phyloP scores from a whole-genome alignment of 1,284 basidiomycete genomes.

The Trametes polyzona region DNA sequence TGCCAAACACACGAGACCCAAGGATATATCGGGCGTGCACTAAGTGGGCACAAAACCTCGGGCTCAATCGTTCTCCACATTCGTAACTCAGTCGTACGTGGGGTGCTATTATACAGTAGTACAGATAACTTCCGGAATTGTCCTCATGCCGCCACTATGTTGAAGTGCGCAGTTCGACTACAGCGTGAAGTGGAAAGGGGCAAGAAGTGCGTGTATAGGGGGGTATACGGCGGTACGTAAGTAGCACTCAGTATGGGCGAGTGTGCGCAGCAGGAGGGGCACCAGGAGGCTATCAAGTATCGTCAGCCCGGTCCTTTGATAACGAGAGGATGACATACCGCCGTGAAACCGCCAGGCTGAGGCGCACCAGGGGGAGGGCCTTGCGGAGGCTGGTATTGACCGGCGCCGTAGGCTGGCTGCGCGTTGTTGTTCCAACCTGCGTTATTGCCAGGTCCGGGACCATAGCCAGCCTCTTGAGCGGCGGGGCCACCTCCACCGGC shows the following conservation, averaged over 20 bases:
- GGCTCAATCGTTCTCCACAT: too few species aligned
- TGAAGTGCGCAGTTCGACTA: too few species aligned
- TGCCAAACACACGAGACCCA: too few species aligned
- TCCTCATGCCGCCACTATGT: too few species aligned
- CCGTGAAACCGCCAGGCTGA: slow-evolving; percentile 15
- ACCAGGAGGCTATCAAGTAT: neutral
- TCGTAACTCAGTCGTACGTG: too few species aligned
- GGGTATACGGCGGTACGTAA: neutral
- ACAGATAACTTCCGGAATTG: too few species aligned
- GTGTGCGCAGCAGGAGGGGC: slow-evolving; percentile 2
- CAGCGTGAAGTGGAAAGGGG: too few species aligned
- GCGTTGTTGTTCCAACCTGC: slow-evolving; percentile 16
- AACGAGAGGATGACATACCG: slow-evolving; percentile 1
- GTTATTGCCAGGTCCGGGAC: neutral
- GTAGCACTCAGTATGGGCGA: neutral
- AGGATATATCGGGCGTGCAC: too few species aligned
- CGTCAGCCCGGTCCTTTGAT: neutral
- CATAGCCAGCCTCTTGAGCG: slow-evolving; percentile 17
- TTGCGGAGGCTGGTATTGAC: slow-evolving; percentile 6
- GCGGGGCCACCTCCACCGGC: neutral
- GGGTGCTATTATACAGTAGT: too few species aligned
- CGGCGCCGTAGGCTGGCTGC: slow-evolving; percentile 2
- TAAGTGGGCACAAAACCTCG: too few species aligned
- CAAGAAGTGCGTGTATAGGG: too few species aligned
- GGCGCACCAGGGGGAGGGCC: slow-evolving; percentile 11